Evolutionary conservation across 768 basidiomycete species (phyloP).

Genomic region (Albatrellus ellisii): DNA sequence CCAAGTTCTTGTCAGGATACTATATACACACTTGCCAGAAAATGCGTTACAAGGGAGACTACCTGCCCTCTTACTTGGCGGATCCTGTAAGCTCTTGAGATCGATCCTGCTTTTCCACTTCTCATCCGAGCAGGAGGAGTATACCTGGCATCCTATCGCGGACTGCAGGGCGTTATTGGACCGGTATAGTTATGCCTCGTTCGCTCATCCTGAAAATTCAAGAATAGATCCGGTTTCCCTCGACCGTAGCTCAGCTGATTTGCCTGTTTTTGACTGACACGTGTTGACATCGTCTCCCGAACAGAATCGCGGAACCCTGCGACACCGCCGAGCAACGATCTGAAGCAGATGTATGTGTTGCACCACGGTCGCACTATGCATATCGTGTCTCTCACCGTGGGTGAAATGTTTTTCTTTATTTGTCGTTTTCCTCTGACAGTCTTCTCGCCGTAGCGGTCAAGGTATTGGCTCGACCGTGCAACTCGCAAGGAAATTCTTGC

Average conservation of each 20-base stretch:
- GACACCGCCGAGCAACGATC: background rate
- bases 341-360: background rate
- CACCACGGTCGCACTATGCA: background rate
- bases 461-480: too few relatives aligned
- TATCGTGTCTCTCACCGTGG: background rate
- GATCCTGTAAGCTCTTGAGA: slow-evolving; percentile 52
- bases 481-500: background rate
- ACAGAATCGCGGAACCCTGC: too few relatives aligned
- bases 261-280: too few relatives aligned
- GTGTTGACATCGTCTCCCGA: too few relatives aligned
- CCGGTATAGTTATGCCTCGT: slow-evolving; percentile 53
- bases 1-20: slow-evolving; percentile 69
- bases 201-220: slow-evolving; percentile 50
- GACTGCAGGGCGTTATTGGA: slow-evolving; percentile 50
- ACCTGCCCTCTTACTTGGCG: slow-evolving; percentile 71
- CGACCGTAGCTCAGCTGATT: too few relatives aligned
- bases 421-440: background rate
- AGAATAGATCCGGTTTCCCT: slow-evolving; percentile 11
- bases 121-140: slow-evolving; percentile 45
- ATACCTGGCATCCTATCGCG: slow-evolving; percentile 61
- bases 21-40: slow-evolving; percentile 89
- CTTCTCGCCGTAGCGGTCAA: too few relatives aligned
- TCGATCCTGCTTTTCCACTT: background rate
- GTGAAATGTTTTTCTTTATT: background rate
- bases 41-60: slow-evolving; percentile 96